phyloP scores from a whole-genome alignment of 495 filamentous ascomycete genomes.

The Melanomma pulvis-pyrius region DNA sequence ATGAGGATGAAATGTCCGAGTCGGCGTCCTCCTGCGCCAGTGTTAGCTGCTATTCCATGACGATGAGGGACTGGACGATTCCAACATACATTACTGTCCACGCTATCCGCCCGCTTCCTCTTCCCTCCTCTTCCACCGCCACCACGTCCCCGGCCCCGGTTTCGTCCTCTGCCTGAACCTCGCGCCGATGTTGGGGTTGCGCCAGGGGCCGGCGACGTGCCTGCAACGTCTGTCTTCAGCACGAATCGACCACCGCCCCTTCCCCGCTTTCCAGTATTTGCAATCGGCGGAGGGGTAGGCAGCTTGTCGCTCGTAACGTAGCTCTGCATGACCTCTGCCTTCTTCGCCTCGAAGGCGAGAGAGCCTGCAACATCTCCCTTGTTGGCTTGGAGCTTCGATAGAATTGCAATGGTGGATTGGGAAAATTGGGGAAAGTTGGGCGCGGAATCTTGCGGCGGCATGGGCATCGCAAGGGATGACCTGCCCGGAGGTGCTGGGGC shows the following conservation, averaged over 20 bases:
- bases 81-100: constrained; percentile 33
- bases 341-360: constrained; percentile 49
- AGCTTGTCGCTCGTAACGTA: constrained; percentile 50
- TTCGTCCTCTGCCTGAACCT: constrained; percentile 30
- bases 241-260: constrained; percentile 46
- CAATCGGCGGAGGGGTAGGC: constrained; percentile 32
- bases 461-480: constrained; percentile 2
- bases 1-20: constrained; percentile 54
- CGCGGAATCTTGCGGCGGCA: neutral
- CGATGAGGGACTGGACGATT: neutral
- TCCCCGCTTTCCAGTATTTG: constrained; percentile 27
- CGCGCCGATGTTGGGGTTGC: constrained; percentile 29
- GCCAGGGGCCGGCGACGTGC: constrained; percentile 9
- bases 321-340: constrained; percentile 48
- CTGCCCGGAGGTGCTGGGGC: neutral
- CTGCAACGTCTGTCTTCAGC: constrained; percentile 40
- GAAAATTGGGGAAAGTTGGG: constrained; percentile 36
- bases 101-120: constrained; percentile 43
- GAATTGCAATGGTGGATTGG: constrained; percentile 36
- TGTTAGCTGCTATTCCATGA: neutral
- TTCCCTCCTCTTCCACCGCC: constrained; percentile 46
- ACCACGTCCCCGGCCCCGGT: constrained; percentile 40
- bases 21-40: constrained; percentile 39
- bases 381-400: constrained; percentile 36
- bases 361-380: constrained; percentile 27